Evolutionary conservation across 257 asterid genomes (phyloP).

Genomic region (Jaltomata sinuosa): DNA sequence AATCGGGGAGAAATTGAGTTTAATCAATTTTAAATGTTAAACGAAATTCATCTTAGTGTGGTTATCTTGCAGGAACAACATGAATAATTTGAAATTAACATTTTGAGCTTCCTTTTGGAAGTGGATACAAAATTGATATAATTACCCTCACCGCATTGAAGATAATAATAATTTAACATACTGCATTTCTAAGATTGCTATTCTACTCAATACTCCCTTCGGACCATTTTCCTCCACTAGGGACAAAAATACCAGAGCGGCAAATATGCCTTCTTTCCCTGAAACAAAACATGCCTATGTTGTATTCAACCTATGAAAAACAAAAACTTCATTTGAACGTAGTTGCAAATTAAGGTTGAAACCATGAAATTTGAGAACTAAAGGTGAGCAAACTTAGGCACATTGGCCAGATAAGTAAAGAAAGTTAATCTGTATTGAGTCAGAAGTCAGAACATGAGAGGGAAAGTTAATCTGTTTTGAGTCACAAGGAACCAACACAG

Average conservation of each 20-base stretch:
- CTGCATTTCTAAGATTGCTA: not conserved
- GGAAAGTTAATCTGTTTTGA: not conserved
- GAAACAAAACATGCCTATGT: not conserved
- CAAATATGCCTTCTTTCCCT: not conserved
- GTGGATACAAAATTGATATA: not conserved
- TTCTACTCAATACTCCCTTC: not conserved
- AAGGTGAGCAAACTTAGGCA: not conserved
- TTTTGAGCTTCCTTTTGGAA: not conserved
- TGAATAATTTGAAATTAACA: not conserved
- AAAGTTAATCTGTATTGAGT: not conserved
- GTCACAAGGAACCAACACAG: not conserved
- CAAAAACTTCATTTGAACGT: accelerated
- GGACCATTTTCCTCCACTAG: not conserved
- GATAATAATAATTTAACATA: not conserved
- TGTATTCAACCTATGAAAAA: too few relatives aligned
- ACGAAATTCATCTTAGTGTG: not conserved
- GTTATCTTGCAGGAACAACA: not conserved
- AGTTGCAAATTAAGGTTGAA: not conserved
- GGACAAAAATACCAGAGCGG: not conserved
- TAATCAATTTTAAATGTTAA: not conserved
- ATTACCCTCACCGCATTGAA: not conserved
- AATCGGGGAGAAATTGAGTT: not conserved
- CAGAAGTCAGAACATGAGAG: not conserved
- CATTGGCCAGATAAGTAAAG: not conserved
- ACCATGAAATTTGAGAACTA: not conserved